Evolutionary conservation across 306 rosid genomes (phyloP), one percentile per base, ranked within the genome.

Genomic region (Rosa multiflora): DNA sequence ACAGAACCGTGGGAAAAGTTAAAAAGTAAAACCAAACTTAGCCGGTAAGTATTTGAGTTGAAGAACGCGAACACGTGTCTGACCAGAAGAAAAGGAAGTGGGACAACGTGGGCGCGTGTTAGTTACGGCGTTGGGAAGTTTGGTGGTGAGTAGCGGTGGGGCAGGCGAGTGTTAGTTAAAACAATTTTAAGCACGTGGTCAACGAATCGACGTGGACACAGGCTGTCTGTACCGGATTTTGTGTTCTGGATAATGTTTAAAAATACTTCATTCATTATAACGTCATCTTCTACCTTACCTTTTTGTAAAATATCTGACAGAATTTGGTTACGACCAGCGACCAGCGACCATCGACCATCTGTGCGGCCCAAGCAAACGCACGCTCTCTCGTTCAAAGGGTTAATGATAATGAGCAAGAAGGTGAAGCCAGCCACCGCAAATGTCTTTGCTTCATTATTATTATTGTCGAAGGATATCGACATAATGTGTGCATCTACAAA

Each of bases 181-280:
- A 4, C 32, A 59, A 4, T 59, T 8, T 10, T 0, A 59, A 23
- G 69, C 69, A 35, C 44, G 21, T 64, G 21, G 44, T 64, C 44
- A 32, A 64, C 44, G 69, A 32, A 62, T 32, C 69, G 69, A 64
- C 69, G 69, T 64, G 69, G 69, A 63, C 69, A 32, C 43, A 63
- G 69, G 69, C 69, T 63, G 69, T 35, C 69, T 64, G n/a, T 32
- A 32, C 42, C 69, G 1, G 42, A 63, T 29, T 63, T 62, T 21
- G 40, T 26, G 40, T 26, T 63, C 4, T 13, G 66, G 69, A 63
- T 63, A 62, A 62, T 5, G 20, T 29, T n/a, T 58, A 58, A 21
- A 8, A 9, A 20, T 4, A 21, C 3, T 58, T 58, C 5, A 8
- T 56, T 58, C 9, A 2, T 18, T 20, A 55, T 55, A 5, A 26